Base-by-base conservation (phyloP, 768 basidiomycete genomes). In the Amanita fuliginea region DNA sequence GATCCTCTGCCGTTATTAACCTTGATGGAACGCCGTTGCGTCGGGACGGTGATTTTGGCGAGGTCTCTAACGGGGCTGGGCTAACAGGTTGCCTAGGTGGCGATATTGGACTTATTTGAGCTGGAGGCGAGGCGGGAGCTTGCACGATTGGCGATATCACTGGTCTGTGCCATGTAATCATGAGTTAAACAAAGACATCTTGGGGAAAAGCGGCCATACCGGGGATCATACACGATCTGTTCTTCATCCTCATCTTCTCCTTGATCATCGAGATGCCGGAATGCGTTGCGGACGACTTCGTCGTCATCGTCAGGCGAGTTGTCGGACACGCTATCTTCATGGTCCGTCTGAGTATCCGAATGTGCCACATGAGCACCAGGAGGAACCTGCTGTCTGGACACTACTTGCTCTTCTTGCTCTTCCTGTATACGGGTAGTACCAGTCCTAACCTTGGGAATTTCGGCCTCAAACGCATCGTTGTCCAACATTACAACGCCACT, bases 191-290 rank as follows among this genome's bases (percentile, higher is more conserved):
- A 24, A 37, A 37, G 2, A 21, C 4, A 36, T 18, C 16, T 34
- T 28, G 1, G n/a, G 21, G 32, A 7, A 3, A 16, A 21, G 14
- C 21, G 28, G 19, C 50, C 65, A 21, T 49, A 81, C 80, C 77
- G 74, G 30, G 78, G 82, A 60, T 85, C 75, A 67, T 81, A 84
- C 42, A 97, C 81, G 55, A 92, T 81, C 60, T 86, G 76, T 16
- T 90, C 86, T 1, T 81, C 81, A 7, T 79, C 76, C 1, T 65
- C 70, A 21, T 69, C 64, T 34, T 53, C 68, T 11, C 63, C 64
- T 22, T 65, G 67, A 24, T 65, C 74, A 58, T 75, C 59, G 42
- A 72, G 55, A 44, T 62, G 64, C 22, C 75, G 65, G 58, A 88
- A 82, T 4, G 78, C 85, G 9, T 81, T 77, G 9, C 72, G 76